These are phyloP conservation scores for Russula vinacea DNA, from an alignment of 768 basidiomycete genomes.

Conservation along the genomic window DNA sequence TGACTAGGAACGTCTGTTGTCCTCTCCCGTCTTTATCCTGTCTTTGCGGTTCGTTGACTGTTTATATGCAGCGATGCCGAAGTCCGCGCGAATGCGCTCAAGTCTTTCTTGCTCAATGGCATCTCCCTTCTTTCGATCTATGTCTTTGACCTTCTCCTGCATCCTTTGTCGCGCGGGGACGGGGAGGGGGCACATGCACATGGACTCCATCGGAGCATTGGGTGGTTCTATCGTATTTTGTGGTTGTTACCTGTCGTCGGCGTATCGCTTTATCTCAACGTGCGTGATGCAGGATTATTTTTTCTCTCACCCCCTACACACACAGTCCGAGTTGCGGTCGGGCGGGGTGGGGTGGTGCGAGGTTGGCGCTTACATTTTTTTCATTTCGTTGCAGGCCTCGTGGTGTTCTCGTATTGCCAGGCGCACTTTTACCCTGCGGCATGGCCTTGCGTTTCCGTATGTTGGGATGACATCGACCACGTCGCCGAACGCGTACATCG, in stretches of 20 bases:
- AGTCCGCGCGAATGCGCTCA: conserved; percentile 69
- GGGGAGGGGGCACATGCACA: conserved; percentile 39
- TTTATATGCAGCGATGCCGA: conserved; percentile 58
- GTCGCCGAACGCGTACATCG: conserved; percentile 59
- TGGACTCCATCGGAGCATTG: conserved; percentile 69
- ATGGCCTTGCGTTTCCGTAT: conserved; percentile 43
- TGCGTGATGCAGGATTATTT: conserved; percentile 40
- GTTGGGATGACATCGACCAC: conserved; percentile 48
- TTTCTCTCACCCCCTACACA: neutral
- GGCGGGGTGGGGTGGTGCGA: too few relatives aligned
- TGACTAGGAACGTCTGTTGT: conserved; percentile 49
- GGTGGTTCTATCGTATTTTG: conserved; percentile 70
- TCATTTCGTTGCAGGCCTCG: conserved; percentile 50
- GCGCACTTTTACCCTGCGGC: conserved; percentile 66
- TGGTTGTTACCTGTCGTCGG: conserved; percentile 81
- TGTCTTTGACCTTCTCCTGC: conserved; percentile 68
- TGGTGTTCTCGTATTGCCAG: conserved; percentile 79
- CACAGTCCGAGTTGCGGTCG: too few relatives aligned
- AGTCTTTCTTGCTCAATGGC: conserved; percentile 69
- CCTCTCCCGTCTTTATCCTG: conserved; percentile 4
- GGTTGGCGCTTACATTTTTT: conserved; percentile 10
- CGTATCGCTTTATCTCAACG: conserved; percentile 77
- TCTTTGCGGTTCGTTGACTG: neutral
- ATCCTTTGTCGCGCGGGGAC: conserved; percentile 54
- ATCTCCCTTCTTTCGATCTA: conserved; percentile 72